These are phyloP conservation scores for Monosporozyma unispora DNA, from an alignment of 805 yeast genomes.

Conservation along the genomic window DNA sequence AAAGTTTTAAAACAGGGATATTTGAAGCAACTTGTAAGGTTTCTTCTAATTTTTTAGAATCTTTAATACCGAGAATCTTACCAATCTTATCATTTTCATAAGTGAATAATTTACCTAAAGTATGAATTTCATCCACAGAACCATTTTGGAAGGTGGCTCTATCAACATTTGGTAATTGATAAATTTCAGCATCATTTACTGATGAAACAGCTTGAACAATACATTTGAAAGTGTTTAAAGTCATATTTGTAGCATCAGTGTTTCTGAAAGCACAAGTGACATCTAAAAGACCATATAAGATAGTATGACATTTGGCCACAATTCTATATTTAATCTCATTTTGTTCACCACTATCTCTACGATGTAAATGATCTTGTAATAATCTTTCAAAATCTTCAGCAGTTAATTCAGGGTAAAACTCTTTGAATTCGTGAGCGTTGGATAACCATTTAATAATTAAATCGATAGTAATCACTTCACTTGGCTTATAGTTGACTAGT, in stretches of 20 bases:
- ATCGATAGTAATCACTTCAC: constrained; percentile 48
- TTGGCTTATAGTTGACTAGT: constrained; percentile 66
- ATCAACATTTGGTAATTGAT: constrained; percentile 75
- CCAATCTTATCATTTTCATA: constrained; percentile 47
- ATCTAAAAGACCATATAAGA: constrained; percentile 65
- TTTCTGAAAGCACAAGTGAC: constrained; percentile 75
- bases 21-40: constrained; percentile 49
- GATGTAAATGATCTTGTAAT: constrained; percentile 48
- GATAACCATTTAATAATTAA: constrained; percentile 52
- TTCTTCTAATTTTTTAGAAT: constrained; percentile 36
- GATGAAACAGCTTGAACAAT: constrained; percentile 65
- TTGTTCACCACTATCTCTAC: constrained; percentile 34
- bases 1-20: constrained; percentile 59
- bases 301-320: constrained; percentile 53
- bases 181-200: constrained; percentile 49
- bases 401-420: constrained; percentile 34
- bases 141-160: constrained; percentile 32
- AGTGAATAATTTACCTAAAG: constrained; percentile 62
- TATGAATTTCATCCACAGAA: constrained; percentile 34
- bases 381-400: constrained; percentile 42
- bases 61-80: constrained; percentile 46
- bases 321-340: constrained; percentile 40
- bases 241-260: constrained; percentile 49
- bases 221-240: constrained; percentile 60
- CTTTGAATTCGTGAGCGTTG: constrained; percentile 55